Evolutionary conservation across 148 eudicot species (phyloP), one percentile per base, ranked within the genome.

Genomic region (Gaultheria prostrata): DNA sequence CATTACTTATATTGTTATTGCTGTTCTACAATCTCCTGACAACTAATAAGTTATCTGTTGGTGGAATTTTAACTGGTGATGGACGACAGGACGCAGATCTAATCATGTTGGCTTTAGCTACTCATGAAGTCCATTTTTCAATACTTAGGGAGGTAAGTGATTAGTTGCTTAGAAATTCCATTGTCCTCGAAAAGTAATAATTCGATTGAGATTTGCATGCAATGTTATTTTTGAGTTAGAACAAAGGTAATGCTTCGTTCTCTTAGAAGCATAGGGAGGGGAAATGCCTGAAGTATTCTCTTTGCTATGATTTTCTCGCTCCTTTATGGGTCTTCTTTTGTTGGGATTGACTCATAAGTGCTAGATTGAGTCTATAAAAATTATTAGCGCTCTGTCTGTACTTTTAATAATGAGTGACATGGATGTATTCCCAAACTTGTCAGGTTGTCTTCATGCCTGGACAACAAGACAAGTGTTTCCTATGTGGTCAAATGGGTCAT

Each of bases 401-500:
- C 26, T 87, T 49, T 54, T 53, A 14, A 35, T 53, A 14, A 35
- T 1, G 26, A 54, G 28, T 43, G 65, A 76, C 65, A 54, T 35
- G 39, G 56, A 1, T 82, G 59, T 21, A 18, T 43, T 51, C 8
- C 30, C 28, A 84, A 32, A 54, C 30, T 51, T 79, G 21, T 26
- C 85, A 97, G 99, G 92, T 97, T 83, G 93, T 97, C 80, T 91
- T 82, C 82, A 85, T 91, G 70, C 92, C 95, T 65, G 98, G 99
- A 74, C 99, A 97, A 87, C 94, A 91, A 89, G 97, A 93, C 80
- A 97, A 93, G 82, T 97, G 99, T 87, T 95, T 95, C 85, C 78
- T 92, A 48, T 97, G 99, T 89, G 99, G 99, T 84, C 95, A 97
- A 91, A 83, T 92, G 78, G 99, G 99, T 84, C 99, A 97, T 88